Conservation (phyloP, 2,329 filamentous ascomycete genomes). For the Curvularia sp. region DNA sequence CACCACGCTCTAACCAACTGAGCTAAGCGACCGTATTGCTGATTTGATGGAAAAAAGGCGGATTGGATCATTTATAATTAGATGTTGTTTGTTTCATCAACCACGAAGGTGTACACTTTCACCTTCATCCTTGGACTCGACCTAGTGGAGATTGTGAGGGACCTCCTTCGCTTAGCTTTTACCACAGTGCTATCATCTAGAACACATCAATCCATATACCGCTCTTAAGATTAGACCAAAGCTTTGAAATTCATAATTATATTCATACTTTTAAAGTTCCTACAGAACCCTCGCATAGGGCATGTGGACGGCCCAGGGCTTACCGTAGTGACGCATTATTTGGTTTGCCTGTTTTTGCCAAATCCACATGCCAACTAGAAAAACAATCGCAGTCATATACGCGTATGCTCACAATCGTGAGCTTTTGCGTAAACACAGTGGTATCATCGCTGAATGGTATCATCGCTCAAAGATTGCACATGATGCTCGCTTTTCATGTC, state of each 20-base stretch:
- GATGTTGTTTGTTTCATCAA: not conserved
- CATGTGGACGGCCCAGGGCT: no score
- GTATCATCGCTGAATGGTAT: not conserved
- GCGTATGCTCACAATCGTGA: not conserved
- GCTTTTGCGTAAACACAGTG: not conserved
- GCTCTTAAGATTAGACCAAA: not conserved
- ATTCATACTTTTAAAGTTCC: no score
- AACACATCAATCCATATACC: not conserved
- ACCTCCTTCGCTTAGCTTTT: not conserved
- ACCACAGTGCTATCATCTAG: not conserved
- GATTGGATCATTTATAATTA: not conserved
- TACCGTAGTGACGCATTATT: no score
- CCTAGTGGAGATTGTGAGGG: not conserved
- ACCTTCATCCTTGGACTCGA: no score
- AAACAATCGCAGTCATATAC: not conserved
- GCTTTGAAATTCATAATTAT: no score
- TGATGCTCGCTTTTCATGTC: constrained; percentile 1
- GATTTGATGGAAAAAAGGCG: not conserved
- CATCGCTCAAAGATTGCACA: constrained; percentile 2
- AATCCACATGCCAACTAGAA: not conserved
- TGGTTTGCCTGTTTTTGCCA: no score
- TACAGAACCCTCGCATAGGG: no score
- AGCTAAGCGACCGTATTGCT: constrained; percentile 13
- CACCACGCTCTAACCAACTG: constrained; percentile 16
- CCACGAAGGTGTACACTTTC: no score